These are phyloP conservation scores for Plasmodium sp. DNA, from an alignment of 169 alveolate genomes.

Conservation along the genomic window DNA sequence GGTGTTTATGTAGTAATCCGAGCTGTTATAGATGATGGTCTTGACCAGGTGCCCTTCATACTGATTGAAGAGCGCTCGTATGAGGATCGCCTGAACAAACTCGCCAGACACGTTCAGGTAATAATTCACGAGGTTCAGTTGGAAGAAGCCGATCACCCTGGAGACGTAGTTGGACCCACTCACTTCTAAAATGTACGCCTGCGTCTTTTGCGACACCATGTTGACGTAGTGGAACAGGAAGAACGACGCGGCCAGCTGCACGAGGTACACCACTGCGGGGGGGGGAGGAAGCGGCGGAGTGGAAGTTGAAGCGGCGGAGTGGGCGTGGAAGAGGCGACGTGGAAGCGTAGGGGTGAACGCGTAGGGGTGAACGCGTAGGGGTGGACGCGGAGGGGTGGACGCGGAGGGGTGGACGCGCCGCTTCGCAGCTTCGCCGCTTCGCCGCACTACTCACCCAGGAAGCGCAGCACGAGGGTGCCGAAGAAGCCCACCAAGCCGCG, in stretches of 20 bases:
- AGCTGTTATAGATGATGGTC: slow-evolving; percentile 18
- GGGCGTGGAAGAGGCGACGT: not conserved
- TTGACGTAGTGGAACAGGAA: slow-evolving; percentile 36
- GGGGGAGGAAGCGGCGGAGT: not conserved
- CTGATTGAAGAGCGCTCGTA: slow-evolving; percentile 14
- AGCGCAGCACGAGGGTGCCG: slow-evolving; percentile 19
- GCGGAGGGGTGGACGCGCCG: not conserved
- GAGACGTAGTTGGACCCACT: slow-evolving; percentile 45
- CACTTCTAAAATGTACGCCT: slow-evolving; percentile 2
- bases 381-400: not conserved
- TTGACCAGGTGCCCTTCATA: slow-evolving; percentile 1
- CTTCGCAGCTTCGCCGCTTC: not conserved
- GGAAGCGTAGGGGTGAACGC: not conserved
- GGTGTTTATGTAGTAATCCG: slow-evolving; percentile 29
- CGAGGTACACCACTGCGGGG: slow-evolving; percentile 18
- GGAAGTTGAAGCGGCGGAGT: not conserved
- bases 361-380: too few relatives aligned
- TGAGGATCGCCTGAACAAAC: slow-evolving; percentile 5
- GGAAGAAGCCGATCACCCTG: slow-evolving; percentile 31
- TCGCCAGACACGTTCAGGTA: slow-evolving; percentile 36
- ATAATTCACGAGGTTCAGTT: slow-evolving; percentile 45
- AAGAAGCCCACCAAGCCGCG: slow-evolving; percentile 6
- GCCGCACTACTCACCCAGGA: not conserved
- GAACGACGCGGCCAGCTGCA: slow-evolving; percentile 23
- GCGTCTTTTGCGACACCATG: slow-evolving; percentile 52